phyloP scores from a whole-genome alignment of 805 yeast species.

The Crinitomyces ghanaensis region DNA sequence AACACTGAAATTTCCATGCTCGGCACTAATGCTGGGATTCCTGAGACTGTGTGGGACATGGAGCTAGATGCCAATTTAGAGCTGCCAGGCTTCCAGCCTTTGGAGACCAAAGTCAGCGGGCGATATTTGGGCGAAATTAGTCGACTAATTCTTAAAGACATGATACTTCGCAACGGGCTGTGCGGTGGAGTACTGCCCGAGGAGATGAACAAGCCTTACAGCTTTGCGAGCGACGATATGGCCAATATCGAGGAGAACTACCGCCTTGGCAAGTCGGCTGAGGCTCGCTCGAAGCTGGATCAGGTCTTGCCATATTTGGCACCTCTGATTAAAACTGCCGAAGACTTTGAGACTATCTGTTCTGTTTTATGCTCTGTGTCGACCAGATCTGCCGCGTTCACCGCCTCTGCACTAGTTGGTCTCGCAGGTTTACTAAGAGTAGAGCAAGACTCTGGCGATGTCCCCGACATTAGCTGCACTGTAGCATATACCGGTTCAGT shows the following conservation, averaged over 20 bases:
- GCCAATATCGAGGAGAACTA: constrained; percentile 18
- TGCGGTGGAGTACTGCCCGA: constrained; percentile 15
- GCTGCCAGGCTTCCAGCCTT: constrained; percentile 73
- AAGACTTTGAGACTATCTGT: constrained; percentile 17
- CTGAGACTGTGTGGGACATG: constrained; percentile 65
- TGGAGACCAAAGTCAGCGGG: constrained; percentile 81
- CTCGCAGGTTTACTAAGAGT: constrained; percentile 13
- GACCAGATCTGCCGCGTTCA: constrained; percentile 24
- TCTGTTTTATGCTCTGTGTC: constrained; percentile 21
- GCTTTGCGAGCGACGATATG: constrained; percentile 18
- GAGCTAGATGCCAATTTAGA: constrained; percentile 49
- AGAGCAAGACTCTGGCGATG: neutral
- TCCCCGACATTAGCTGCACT: constrained; percentile 11
- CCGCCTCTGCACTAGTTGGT: constrained; percentile 22
- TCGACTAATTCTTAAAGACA: constrained; percentile 58
- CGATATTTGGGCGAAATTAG: constrained; percentile 81
- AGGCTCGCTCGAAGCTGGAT: constrained; percentile 16
- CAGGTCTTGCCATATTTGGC: constrained; percentile 8
- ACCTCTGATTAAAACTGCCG: constrained; percentile 7
- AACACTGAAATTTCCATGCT: constrained; percentile 93
- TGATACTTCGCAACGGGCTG: constrained; percentile 37
- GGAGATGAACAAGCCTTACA: constrained; percentile 18
- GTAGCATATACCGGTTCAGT: constrained; percentile 26
- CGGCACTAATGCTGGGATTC: constrained; percentile 68
- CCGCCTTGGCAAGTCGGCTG: constrained; percentile 11